Evolutionary conservation across 1,139 yeast species (phyloP).

Genomic region (Magnusiomyces tetraspermus): DNA sequence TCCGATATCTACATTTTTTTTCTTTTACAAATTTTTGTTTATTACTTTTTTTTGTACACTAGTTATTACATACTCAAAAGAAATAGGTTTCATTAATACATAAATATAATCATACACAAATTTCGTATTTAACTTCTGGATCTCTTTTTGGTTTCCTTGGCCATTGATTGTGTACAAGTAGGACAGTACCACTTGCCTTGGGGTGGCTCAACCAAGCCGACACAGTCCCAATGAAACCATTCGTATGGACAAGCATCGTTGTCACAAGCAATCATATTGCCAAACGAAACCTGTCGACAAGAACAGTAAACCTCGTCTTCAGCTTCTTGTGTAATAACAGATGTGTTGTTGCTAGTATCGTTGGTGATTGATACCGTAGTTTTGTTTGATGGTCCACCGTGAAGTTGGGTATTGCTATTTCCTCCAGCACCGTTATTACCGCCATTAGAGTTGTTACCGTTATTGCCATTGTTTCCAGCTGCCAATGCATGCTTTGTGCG

Average conservation of each 20-base stretch:
- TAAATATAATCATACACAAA: not conserved
- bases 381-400: not conserved
- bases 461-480: not conserved
- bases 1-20: too few species aligned
- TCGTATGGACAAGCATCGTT: slow-evolving; percentile 70
- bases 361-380: not conserved
- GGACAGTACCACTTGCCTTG: slow-evolving; percentile 37
- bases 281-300: slow-evolving; percentile 78
- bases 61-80: not conserved
- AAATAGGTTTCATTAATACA: not conserved
- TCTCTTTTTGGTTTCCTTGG: slow-evolving; percentile 18
- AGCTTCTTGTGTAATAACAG: slow-evolving; percentile 37
- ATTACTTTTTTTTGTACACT: not conserved
- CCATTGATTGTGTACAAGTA: slow-evolving; percentile 26
- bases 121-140: slow-evolving; percentile 4
- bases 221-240: slow-evolving; percentile 79
- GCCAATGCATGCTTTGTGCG: not conserved
- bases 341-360: not conserved
- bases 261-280: slow-evolving; percentile 91
- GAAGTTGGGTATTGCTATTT: not conserved
- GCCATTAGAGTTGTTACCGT: not conserved
- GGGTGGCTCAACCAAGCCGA: slow-evolving; percentile 49
- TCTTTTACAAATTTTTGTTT: not conserved
- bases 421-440: not conserved
- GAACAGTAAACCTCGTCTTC: slow-evolving; percentile 59